Evolutionary conservation across 306 rosid species (phyloP).

Genomic region (Neltuma alba): DNA sequence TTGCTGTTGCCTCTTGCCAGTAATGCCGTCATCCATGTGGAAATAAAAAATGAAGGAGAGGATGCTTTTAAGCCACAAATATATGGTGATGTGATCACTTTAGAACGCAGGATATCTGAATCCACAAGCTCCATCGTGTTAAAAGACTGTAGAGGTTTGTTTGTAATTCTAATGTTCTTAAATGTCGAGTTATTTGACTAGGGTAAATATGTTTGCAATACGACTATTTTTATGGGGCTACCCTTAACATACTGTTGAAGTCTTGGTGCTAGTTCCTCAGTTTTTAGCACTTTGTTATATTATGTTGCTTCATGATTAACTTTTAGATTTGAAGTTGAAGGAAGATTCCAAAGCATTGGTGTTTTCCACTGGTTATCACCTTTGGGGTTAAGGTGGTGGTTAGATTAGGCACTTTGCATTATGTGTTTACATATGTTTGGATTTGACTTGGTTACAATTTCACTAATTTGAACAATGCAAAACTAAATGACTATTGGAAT

Average conservation of each 20-base stretch:
- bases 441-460: background rate
- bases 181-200: background rate
- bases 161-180: background rate
- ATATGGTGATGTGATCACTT: constrained; percentile 66
- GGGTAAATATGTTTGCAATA: constrained; percentile 2
- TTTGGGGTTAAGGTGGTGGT: background rate
- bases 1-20: constrained; percentile 51
- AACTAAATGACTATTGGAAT: background rate
- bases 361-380: background rate
- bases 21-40: constrained; percentile 72
- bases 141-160: constrained; percentile 75
- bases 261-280: background rate
- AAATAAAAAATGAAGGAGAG: constrained; percentile 79
- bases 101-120: constrained; percentile 80
- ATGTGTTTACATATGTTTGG: background rate
- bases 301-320: background rate
- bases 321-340: background rate
- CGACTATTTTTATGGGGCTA: constrained; percentile 10
- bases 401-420: background rate
- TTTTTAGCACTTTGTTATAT: background rate
- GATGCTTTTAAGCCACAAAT: constrained; percentile 85
- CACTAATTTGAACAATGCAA: background rate
- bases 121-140: constrained; percentile 57
- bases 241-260: constrained; percentile 6
- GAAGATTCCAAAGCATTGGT: background rate